Base-by-base conservation (phyloP, 1,284 basidiomycete genomes). In the Ganoderma multipileum region DNA sequence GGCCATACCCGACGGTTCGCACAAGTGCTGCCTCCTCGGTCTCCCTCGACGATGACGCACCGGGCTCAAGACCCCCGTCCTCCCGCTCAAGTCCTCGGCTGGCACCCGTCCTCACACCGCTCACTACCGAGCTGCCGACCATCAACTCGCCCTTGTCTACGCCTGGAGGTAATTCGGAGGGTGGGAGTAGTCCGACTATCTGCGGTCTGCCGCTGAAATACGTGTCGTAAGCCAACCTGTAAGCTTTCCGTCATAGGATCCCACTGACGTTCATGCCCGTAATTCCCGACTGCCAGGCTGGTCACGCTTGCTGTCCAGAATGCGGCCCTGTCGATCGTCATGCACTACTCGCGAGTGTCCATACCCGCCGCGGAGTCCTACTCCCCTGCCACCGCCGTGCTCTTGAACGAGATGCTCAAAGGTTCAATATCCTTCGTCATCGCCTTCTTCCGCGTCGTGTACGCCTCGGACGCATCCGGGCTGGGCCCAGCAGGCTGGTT, bases 271-370 rank as follows among this genome's bases (percentile, higher is more conserved):
- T 66, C 16, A 64, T 33, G 38, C 41, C 60, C 63, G 68, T 42
- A 42, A 52, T 18, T 58, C 63, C n/a, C 44, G 23, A 3, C 36
- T 9, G 20, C 8, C 74, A 97, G 95, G 9, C 88, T 99, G 69
- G 88, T 98, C 75, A 97, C 96, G 7, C 88, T 99, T 67, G 96
- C 97, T 2, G 89, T 98, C 7, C 97, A 99, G 84, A 99, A 99
- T 82, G 95, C 95, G 47, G 90, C 94, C n/a, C 84, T 98, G 66
- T 95, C 95, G 66, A 95, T 98, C 76, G 93, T 98, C 73, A 96
- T 98, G 94, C 95, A 97, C 83, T 95, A 97, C 81, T 97, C 96
- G 36, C 91, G 96, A 65, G 93, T 97, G 68, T 92, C 93, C 2
- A 93, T 89, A 0, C 89, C 94, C 2, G 83, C 91, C 0, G 83